Evolutionary conservation across 768 basidiomycete species (phyloP).

Genomic region (Rhizopogon rudus): DNA sequence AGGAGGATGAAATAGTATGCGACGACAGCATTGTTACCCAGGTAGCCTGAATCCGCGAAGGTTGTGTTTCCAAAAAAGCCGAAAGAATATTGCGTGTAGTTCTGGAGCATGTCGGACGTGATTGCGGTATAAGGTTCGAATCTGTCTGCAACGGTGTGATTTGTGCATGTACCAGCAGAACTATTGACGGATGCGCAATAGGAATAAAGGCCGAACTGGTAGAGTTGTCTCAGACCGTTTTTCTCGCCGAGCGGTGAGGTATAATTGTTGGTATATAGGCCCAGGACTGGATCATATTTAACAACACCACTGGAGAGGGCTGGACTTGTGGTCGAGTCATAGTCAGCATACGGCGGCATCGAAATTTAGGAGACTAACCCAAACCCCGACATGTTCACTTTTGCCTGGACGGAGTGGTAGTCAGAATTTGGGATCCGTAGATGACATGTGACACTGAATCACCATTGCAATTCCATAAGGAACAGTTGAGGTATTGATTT

Average conservation of each 20-base stretch:
- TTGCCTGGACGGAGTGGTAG: slow-evolving; percentile 39
- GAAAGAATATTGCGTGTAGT: slow-evolving; percentile 54
- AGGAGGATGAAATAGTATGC: slow-evolving; percentile 76
- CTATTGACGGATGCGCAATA: slow-evolving; percentile 69
- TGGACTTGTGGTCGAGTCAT: slow-evolving; percentile 30
- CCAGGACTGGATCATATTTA: slow-evolving; percentile 47
- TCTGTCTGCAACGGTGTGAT: slow-evolving; percentile 48
- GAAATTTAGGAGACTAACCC: slow-evolving; percentile 41
- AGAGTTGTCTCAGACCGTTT: slow-evolving; percentile 62
- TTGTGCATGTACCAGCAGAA: slow-evolving; percentile 59
- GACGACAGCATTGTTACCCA: slow-evolving; percentile 58
- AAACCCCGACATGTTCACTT: slow-evolving; percentile 65
- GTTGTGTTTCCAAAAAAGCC: slow-evolving; percentile 48
- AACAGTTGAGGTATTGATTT: slow-evolving; percentile 73
- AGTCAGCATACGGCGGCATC: background rate
- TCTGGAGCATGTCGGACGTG: slow-evolving; percentile 60
- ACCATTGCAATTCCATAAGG: slow-evolving; percentile 75
- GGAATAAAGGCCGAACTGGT: slow-evolving; percentile 78
- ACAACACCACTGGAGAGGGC: slow-evolving; percentile 43
- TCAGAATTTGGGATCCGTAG: slow-evolving; percentile 10
- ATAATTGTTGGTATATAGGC: slow-evolving; percentile 63
- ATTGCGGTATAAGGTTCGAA: slow-evolving; percentile 65
- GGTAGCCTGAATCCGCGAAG: slow-evolving; percentile 56
- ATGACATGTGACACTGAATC: slow-evolving; percentile 14
- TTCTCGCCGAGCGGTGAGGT: slow-evolving; percentile 52